phyloP scores from a whole-genome alignment of 116 monocot species.

The Cymodocea nodosa region DNA sequence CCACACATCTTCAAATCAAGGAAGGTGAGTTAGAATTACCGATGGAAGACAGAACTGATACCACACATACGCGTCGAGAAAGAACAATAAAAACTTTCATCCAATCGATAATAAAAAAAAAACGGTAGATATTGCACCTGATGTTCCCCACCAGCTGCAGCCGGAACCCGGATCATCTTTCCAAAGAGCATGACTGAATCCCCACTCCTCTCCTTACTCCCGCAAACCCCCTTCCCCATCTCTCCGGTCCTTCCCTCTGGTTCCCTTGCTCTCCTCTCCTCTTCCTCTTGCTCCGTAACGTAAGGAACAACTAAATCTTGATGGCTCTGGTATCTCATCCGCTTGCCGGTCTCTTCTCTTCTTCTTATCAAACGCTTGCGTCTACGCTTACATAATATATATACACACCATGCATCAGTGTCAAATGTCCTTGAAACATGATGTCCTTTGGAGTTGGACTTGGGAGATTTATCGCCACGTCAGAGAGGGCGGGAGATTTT shows the following conservation, averaged over 20 bases:
- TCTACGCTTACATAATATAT: no score
- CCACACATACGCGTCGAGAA: no score
- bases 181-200: slow-evolving; percentile 62
- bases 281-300: neutral
- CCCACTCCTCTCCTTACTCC: neutral
- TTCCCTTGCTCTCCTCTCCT: neutral
- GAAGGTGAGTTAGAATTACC: no score
- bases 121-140: neutral
- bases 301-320: neutral
- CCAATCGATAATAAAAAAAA: neutral
- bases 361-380: neutral
- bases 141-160: neutral
- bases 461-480: no score
- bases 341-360: neutral
- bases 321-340: neutral
- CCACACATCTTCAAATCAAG: no score
- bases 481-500: no score
- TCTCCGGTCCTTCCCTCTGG: neutral
- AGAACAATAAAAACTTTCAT: no score
- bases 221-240: slow-evolving; percentile 6
- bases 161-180: slow-evolving; percentile 28
- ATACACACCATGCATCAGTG: no score
- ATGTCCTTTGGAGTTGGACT: no score
- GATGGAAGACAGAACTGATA: no score
- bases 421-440: no score